Evolutionary conservation across 306 rosid genomes (phyloP), one percentile per base, ranked within the genome.

Genomic region (Sicyos edulis): DNA sequence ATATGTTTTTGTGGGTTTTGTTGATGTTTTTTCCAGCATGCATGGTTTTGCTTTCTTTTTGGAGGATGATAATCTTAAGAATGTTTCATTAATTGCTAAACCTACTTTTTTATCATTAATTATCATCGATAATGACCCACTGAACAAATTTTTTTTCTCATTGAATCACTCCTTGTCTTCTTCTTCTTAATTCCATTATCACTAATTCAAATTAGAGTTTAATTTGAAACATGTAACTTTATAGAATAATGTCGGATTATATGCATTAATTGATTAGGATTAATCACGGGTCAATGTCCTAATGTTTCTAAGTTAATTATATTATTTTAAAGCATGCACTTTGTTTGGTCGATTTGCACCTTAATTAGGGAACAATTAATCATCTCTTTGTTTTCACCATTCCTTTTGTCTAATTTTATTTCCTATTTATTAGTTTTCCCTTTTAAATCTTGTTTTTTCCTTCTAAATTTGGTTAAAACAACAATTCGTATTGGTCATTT

Each of bases 31-130:
- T 7, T 49, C 73, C 57, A 14, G 57, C 73, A 49, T 68, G 57
- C 73, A 47, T 68, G 73, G 57, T 68, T 50, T 50, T 67, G 72
- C 56, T 8, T 67, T 45, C 56, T 12, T 47, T 67, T 66, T 66
- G 54, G 54, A 37, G 44, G 8, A 20, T 26, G 11, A 45, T 66
- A 6, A 66, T 66, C 40, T 63, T 22, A 8, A 68, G 21, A 49
- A 49, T 49, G 73, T 49, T 8, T 50, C 21, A 47, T 1, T 68
- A 14, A 49, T 68, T 57, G 21, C 73, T 15, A 68, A 68, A 68
- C 21, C 56, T 32, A 22, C 49, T 42, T 68, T 22, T 49, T 22
- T 45, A 49, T 68, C 56, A 68, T 50, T 68, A 68, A 68, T 68
- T 68, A 68, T 68, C 56, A 68, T 68, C 42, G 1, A 21, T 68